These are phyloP conservation scores for Apiospora malaysiana DNA, from an alignment of 2,329 filamentous ascomycete genomes.

Conservation along the genomic window DNA sequence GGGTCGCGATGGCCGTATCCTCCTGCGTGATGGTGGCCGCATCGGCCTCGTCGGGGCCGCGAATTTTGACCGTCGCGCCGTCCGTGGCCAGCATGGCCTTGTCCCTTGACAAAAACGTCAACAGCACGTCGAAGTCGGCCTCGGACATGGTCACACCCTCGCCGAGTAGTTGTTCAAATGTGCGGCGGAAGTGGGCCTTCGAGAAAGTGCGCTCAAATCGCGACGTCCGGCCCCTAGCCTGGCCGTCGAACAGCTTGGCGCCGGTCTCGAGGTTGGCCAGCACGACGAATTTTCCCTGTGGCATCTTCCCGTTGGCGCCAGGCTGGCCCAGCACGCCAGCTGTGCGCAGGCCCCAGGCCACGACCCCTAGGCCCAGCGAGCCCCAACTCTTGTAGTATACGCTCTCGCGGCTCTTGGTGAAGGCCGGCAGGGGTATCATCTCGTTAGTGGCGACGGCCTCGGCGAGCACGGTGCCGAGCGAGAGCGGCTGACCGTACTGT, in stretches of 20 bases:
- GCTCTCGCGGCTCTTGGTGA: conserved; percentile 68
- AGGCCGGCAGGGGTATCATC: conserved; percentile 74
- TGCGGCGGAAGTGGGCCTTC: conserved; percentile 65
- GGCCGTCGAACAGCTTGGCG: conserved; percentile 58
- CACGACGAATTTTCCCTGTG: conserved; percentile 69
- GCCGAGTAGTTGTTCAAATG: conserved; percentile 59
- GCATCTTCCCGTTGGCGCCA: conserved; percentile 55
- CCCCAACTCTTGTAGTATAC: conserved; percentile 75
- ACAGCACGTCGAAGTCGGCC: conserved; percentile 71
- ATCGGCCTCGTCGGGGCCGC: conserved; percentile 51
- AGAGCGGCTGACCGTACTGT: conserved; percentile 81
- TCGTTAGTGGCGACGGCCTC: conserved; percentile 75
- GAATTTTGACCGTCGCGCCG: conserved; percentile 77
- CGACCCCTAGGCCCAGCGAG: conserved; percentile 66
- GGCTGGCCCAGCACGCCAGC: conserved; percentile 40
- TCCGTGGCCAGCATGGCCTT: conserved; percentile 65
- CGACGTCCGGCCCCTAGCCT: conserved; percentile 48
- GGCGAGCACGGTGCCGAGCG: conserved; percentile 75
- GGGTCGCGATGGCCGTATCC: conserved; percentile 81
- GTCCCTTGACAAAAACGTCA: conserved; percentile 73
- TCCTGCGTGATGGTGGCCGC: conserved; percentile 68
- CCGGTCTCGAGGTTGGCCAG: conserved; percentile 66
- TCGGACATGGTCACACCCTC: conserved; percentile 59
- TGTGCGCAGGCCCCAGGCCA: conserved; percentile 35
- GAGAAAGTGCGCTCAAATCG: conserved; percentile 73